phyloP scores from a whole-genome alignment of 805 yeast genomes.

The Hanseniaspora clermontiae region DNA sequence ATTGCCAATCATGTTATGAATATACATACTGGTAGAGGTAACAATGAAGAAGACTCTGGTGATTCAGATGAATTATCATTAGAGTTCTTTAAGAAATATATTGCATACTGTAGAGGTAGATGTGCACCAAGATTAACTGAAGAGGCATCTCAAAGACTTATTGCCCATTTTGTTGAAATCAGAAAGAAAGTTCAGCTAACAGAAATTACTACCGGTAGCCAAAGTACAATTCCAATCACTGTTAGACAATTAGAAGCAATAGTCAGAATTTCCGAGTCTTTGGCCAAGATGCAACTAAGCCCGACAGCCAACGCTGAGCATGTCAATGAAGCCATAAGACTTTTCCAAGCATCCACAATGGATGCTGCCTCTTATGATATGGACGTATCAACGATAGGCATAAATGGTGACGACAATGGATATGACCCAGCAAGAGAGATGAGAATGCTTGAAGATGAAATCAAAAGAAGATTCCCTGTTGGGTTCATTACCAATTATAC shows the following conservation, averaged over 20 bases:
- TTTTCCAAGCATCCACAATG: conserved; percentile 95
- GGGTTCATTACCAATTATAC: conserved; percentile 91
- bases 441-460: conserved; percentile 64
- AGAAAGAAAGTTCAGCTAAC: conserved; percentile 68
- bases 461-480: conserved; percentile 81
- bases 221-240: conserved; percentile 94
- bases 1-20: conserved; percentile 93
- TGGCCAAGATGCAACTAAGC: conserved; percentile 73
- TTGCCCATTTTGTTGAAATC: conserved; percentile 85
- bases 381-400: conserved; percentile 16
- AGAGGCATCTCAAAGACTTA: conserved; percentile 78
- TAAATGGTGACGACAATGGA: conserved; percentile 36
- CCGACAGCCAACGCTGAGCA: conserved; percentile 81
- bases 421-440: conserved; percentile 55
- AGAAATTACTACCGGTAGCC: conserved; percentile 70
- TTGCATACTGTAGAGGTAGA: conserved; percentile 75
- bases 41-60: conserved; percentile 35
- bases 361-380: conserved; percentile 55
- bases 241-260: conserved; percentile 96
- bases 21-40: conserved; percentile 70
- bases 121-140: conserved; percentile 88
- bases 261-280: conserved; percentile 83
- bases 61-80: conserved; percentile 45
- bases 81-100: conserved; percentile 80
- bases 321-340: conserved; percentile 88